Percentiles rank a stretch among this genome's conserved stretches.
phyloP scores from a whole-genome alignment of 345 rosid species.

The Aurinia saxatilis region DNA sequence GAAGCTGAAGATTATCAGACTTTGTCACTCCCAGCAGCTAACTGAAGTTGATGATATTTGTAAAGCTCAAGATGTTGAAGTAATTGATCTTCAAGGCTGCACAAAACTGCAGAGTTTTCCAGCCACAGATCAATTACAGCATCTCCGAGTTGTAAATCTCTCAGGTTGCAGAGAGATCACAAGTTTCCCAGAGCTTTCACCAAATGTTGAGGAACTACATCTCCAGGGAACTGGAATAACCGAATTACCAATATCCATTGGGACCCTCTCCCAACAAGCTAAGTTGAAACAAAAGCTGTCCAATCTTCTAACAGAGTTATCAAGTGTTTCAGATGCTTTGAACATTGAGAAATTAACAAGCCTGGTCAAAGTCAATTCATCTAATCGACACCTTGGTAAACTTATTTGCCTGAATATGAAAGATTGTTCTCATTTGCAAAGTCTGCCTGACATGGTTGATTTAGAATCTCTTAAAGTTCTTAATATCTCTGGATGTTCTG shows the following conservation, averaged over 20 bases:
- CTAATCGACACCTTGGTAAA: neutral
- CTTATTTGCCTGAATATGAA: neutral
- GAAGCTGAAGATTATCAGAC: conserved; percentile 2
- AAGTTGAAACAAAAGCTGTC: neutral
- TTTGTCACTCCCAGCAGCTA: conserved; percentile 2
- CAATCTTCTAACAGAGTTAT: neutral
- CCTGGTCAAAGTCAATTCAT: neutral
- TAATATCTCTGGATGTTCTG: neutral
- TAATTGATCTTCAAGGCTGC: conserved; percentile 9
- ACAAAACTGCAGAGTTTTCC: conserved; percentile 2
- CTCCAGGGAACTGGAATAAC: neutral
- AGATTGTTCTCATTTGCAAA: neutral
- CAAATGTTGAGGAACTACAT: neutral
- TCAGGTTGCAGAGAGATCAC: neutral
- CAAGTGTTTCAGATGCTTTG: neutral
- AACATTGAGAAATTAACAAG: neutral
- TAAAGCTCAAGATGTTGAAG: neutral
- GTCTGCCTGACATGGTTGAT: neutral
- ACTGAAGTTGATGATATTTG: neutral
- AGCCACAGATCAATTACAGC: neutral
- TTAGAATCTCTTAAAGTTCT: neutral
- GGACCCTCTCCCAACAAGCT: neutral
- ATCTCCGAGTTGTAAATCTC: neutral
- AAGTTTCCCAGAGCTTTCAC: neutral
- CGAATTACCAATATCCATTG: neutral